phyloP scores from a whole-genome alignment of 2,329 filamentous ascomycete genomes.

The Monosporascus sp. region DNA sequence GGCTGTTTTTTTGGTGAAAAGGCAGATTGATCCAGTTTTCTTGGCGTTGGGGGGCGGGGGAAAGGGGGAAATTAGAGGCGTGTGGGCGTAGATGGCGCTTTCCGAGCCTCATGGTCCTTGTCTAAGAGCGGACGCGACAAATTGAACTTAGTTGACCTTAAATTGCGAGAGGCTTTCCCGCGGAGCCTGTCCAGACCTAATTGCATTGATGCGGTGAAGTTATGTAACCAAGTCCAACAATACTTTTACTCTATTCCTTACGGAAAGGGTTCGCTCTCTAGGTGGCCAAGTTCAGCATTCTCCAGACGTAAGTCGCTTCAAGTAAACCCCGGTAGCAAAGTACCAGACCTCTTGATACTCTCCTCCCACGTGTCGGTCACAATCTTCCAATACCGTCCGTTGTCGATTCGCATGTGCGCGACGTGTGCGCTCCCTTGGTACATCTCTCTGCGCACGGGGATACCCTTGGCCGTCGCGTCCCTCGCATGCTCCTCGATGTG shows the following conservation, averaged over 20 bases:
- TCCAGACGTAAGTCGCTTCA: not conserved
- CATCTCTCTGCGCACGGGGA: slow-evolving; percentile 37
- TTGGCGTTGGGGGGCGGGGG: too few relatives aligned
- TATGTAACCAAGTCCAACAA: too few relatives aligned
- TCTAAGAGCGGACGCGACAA: too few relatives aligned
- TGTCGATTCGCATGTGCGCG: slow-evolving; percentile 41
- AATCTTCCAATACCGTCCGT: slow-evolving; percentile 45
- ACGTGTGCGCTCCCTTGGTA: slow-evolving; percentile 48
- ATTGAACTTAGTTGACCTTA: too few relatives aligned
- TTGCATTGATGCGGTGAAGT: too few relatives aligned
- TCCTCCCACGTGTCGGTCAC: slow-evolving; percentile 43
- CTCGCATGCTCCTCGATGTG: slow-evolving; percentile 46
- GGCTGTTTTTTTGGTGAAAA: not conserved
- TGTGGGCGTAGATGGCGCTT: too few relatives aligned
- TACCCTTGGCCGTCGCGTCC: slow-evolving; percentile 35
- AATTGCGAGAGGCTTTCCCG: too few relatives aligned
- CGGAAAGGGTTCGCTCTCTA: not conserved
- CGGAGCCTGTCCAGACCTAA: too few relatives aligned
- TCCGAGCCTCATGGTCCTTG: too few relatives aligned
- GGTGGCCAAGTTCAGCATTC: too few relatives aligned
- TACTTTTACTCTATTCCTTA: not conserved
- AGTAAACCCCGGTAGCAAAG: not conserved
- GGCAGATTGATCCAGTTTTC: too few relatives aligned
- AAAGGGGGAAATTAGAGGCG: too few relatives aligned
- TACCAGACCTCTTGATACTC: slow-evolving; percentile 1